Percentiles rank a stretch among this genome's conserved stretches.
These are phyloP conservation scores for Gillenia trifoliata DNA, from an alignment of 306 rosid genomes.

Conservation along the genomic window DNA sequence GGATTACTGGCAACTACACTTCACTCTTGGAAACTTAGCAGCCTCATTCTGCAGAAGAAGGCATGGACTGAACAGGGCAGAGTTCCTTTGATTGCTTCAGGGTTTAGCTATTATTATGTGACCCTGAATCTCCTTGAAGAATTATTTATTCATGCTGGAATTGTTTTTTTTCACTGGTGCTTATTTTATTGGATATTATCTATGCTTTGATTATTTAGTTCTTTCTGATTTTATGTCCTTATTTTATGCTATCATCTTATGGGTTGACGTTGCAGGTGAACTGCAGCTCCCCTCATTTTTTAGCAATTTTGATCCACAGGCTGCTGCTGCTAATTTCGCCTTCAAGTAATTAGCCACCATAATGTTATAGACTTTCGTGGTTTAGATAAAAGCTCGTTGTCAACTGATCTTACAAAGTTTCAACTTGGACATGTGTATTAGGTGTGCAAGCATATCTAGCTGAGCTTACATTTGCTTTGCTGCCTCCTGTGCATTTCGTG, in stretches of 20 bases:
- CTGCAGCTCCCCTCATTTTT: constrained; percentile 81
- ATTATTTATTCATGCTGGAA: constrained; percentile 9
- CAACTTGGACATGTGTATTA: constrained; percentile 24
- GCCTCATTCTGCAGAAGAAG: constrained; percentile 96
- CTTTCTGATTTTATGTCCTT: neutral
- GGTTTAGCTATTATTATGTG: constrained; percentile 92
- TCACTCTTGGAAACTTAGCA: constrained; percentile 67
- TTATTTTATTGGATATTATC: neutral
- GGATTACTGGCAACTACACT: constrained; percentile 97
- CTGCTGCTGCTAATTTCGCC: constrained; percentile 88
- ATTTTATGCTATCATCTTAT: neutral
- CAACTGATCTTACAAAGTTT: constrained; percentile 13
- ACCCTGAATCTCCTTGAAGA: constrained; percentile 90
- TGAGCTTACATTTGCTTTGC: constrained; percentile 96
- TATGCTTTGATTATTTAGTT: neutral
- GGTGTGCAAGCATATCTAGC: constrained; percentile 96
- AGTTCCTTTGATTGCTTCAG: constrained; percentile 95
- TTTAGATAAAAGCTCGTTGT: neutral
- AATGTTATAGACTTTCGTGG: neutral
- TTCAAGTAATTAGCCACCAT: constrained; percentile 51
- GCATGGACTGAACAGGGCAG: constrained; percentile 98
- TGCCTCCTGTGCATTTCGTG: too few relatives aligned
- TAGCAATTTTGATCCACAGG: constrained; percentile 81
- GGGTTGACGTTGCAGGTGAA: constrained; percentile 51
- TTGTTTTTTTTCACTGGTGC: neutral